Percentiles rank a stretch among this genome's conserved stretches.
Conservation (phyloP, 306 rosid genomes). For the Trichosanthes cucumerina region DNA sequence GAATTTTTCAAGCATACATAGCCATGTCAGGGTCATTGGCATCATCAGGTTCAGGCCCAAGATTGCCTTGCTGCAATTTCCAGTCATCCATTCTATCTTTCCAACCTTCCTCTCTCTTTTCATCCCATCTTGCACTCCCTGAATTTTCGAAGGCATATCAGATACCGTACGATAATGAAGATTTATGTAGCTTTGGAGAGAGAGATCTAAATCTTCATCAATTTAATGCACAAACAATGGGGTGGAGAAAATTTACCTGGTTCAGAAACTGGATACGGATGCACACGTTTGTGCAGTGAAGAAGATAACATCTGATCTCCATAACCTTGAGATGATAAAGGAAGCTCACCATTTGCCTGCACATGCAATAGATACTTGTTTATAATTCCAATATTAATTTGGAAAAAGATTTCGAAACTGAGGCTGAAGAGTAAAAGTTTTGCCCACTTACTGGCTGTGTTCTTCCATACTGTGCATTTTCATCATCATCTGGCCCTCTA, state of each 20-base stretch:
- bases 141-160: neutral
- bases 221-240: neutral
- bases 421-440: neutral
- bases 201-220: neutral
- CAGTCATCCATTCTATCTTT: slow-evolving; percentile 70
- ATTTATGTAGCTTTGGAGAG: neutral
- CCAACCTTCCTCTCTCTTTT: slow-evolving; percentile 53
- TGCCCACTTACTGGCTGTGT: slow-evolving; percentile 24
- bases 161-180: neutral
- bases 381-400: neutral
- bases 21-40: slow-evolving; percentile 65
- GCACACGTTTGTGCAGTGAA: slow-evolving; percentile 65
- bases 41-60: slow-evolving; percentile 62
- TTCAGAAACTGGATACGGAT: slow-evolving; percentile 63
- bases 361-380: slow-evolving; percentile 8
- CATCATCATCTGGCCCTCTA: slow-evolving; percentile 52
- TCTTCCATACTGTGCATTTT: slow-evolving; percentile 31
- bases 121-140: slow-evolving; percentile 63
- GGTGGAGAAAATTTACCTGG: slow-evolving; percentile 21
- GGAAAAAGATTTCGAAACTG: neutral
- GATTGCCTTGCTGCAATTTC: slow-evolving; percentile 73
- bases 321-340: slow-evolving; percentile 30
- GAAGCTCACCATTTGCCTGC: slow-evolving; percentile 66
- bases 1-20: slow-evolving; percentile 28
- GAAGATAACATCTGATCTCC: slow-evolving; percentile 55